Evolutionary conservation across 176 grass and related monocot genomes (phyloP).

Genomic region (Canna indica): DNA sequence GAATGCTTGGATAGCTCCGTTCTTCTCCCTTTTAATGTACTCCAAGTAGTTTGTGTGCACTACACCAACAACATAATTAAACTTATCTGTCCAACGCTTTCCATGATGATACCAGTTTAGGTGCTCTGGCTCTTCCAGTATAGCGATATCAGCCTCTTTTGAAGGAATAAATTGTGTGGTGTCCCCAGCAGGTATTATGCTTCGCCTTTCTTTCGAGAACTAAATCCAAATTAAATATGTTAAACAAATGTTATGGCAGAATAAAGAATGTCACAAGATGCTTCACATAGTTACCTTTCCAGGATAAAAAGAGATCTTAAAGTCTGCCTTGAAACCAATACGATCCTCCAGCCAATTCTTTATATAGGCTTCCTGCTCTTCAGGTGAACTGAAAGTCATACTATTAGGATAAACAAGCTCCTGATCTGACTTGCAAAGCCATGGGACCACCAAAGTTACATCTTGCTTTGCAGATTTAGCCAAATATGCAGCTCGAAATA

Average conservation of each 20-base stretch:
- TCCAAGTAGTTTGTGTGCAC: constrained; percentile 98
- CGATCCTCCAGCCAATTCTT: constrained; percentile 83
- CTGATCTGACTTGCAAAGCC: constrained; percentile 73
- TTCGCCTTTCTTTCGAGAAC: constrained; percentile 88
- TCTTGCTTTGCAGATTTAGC: constrained; percentile 71
- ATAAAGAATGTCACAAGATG: constrained; percentile 8
- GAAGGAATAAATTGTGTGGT: constrained; percentile 81
- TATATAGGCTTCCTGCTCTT: constrained; percentile 84
- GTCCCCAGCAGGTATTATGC: constrained; percentile 90
- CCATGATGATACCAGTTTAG: constrained; percentile 99
- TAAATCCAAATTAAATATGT: constrained; percentile 30
- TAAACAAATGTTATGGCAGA: constrained; percentile 1
- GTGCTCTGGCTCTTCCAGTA: constrained; percentile 96
- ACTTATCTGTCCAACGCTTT: constrained; percentile 92
- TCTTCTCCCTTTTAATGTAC: constrained; percentile 95
- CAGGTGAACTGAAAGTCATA: constrained; percentile 56
- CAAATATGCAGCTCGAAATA: constrained; percentile 90
- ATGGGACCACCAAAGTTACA: constrained; percentile 70
- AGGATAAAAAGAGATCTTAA: constrained; percentile 91
- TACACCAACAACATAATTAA: constrained; percentile 85
- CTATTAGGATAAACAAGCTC: constrained; percentile 78
- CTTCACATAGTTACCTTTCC: constrained; percentile 56
- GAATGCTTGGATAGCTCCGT: constrained; percentile 79
- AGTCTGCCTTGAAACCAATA: constrained; percentile 67
- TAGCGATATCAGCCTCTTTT: constrained; percentile 88